Base-by-base conservation (phyloP, 176 grass and related monocot genomes). In the Neostapfia colusana region DNA sequence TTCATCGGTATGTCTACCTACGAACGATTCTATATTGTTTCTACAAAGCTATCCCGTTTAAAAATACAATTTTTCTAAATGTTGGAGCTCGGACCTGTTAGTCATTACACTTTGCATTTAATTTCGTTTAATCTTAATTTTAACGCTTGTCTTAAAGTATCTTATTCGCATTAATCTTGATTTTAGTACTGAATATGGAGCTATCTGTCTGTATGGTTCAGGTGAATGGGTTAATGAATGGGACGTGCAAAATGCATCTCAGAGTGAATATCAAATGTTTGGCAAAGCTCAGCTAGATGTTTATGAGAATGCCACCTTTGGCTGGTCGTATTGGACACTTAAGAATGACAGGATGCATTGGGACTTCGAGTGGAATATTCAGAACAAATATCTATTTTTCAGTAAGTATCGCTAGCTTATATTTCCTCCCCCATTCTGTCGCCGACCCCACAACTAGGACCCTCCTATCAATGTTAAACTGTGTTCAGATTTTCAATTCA, bases 181-280 rank as follows among this genome's bases (percentile, higher is more conserved):
- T 82, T 63, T 81, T 27, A 28, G 65, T 66, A 59, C 35, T 71
- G 49, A 56, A 37, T 26, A 53, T 56, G 63, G 21, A 38, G n/a
- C 8, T 31, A 6, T 62, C 5, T 11, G 8, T n/a, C 35, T 38
- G 18, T 37, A 44, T 77, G 41, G 23, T 82, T 63, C 74, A 93
- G 91, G 91, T 72, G 91, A 93, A 50, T 93, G 91, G 88, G 88
- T 93, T 31, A 93, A 93, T 55, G 88, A 93, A 85, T 93, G 88
- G 91, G 76, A 81, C 62, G 88, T 90, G 40, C 34, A 64, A 74
- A 93, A 86, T 71, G 91, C 91, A 17, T 88, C 91, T 54, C 83
- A 88, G 64, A 70, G 73, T 18, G 79, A 90, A 60, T 93, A 93
- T 65, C 91, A 93, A 56, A 78, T 90, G 91, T 93, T 85, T 83